Conservation (phyloP, 495 filamentous ascomycete genomes). For the Penicillium canescens region DNA sequence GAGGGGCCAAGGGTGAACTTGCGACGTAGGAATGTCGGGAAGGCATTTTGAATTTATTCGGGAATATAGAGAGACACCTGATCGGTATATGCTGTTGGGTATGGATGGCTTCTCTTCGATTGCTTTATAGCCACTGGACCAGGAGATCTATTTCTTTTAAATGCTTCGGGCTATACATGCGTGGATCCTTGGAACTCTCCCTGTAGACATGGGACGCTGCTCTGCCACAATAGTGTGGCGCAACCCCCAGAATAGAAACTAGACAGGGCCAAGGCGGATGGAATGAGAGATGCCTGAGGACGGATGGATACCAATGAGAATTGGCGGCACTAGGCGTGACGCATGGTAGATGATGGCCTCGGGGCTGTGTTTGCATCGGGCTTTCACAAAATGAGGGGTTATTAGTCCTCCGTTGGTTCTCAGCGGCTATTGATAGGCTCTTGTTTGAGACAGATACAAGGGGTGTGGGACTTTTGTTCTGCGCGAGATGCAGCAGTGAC, state of each 20-base stretch:
- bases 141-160: not conserved
- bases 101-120: not conserved
- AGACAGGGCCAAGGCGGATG: not conserved
- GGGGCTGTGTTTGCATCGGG: not conserved
- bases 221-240: not conserved
- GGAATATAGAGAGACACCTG: not conserved
- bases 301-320: not conserved
- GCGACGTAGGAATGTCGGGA: not conserved
- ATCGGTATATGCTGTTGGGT: not conserved
- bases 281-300: not conserved
- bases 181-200: not conserved
- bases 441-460: not conserved
- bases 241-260: not conserved
- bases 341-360: not conserved
- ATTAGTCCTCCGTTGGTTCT: not conserved
- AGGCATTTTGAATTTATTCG: not conserved
- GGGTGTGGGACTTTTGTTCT: not conserved
- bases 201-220: not conserved
- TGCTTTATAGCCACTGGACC: not conserved
- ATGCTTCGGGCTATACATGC: not conserved
- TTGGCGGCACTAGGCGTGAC: not conserved
- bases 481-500: too few species aligned
- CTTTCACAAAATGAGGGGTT: not conserved
- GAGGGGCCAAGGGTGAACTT: conserved; percentile 4
- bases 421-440: not conserved